Evolutionary conservation across 352 stramenopile genomes (phyloP).

Genomic region (Globisporangium paroecandrum): DNA sequence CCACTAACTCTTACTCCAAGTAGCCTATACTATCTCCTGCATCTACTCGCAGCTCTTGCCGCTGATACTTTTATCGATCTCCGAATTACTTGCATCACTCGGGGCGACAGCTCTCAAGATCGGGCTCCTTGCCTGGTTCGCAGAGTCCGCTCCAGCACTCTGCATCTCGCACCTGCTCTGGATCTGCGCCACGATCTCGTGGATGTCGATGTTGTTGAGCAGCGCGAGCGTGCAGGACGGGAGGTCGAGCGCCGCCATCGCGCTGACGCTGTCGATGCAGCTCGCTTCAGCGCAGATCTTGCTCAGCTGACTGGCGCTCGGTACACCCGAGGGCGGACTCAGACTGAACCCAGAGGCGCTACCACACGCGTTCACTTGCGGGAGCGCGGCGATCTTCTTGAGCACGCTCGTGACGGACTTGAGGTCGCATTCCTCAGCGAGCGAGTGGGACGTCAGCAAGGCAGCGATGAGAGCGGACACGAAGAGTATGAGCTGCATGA

Average conservation of each 20-base stretch:
- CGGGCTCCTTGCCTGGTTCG: no score
- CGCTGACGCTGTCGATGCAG: background rate
- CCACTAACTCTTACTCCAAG: background rate
- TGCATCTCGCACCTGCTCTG: background rate
- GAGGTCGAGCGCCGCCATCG: conserved; percentile 12
- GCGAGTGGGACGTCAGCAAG: background rate
- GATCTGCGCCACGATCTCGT: conserved; percentile 12
- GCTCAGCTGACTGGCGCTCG: background rate
- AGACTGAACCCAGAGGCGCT: conserved; percentile 7
- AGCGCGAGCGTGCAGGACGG: conserved; percentile 27
- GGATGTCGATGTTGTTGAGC: conserved; percentile 25
- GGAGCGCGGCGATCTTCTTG: conserved; percentile 7
- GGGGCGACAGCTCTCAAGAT: background rate
- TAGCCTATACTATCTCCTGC: background rate
- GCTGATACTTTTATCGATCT: background rate
- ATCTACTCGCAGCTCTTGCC: conserved; percentile 2
- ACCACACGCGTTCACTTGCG: background rate
- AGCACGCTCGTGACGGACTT: background rate
- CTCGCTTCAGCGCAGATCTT: conserved; percentile 2
- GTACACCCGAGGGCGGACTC: background rate
- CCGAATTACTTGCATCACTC: background rate
- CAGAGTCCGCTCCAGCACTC: background rate
- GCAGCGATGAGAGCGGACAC: background rate
- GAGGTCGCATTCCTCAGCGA: background rate
- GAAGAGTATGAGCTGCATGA: background rate